These are phyloP conservation scores for Coriolopsis trogii DNA, from an alignment of 1,284 basidiomycete species.

Conservation along the genomic window DNA sequence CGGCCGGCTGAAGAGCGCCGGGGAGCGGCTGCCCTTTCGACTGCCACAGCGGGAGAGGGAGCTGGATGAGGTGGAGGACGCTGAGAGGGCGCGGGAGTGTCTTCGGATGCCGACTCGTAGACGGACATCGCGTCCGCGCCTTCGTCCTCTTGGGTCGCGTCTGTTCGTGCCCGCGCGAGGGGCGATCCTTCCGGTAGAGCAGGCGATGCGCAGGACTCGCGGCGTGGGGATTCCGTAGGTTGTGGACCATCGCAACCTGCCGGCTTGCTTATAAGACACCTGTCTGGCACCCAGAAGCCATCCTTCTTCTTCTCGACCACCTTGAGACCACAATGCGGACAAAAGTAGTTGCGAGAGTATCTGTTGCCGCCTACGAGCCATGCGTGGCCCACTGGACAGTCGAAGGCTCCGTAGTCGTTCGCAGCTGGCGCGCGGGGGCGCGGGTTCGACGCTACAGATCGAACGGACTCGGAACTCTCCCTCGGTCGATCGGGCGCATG, in stretches of 20 bases:
- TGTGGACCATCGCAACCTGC: neutral
- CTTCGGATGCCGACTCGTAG: conserved; percentile 14
- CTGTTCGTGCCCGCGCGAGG: neutral
- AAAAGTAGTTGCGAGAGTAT: conserved; percentile 13
- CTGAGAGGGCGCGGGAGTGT: neutral
- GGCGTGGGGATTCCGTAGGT: neutral
- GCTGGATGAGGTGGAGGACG: neutral
- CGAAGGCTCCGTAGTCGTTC: neutral
- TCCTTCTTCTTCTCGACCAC: conserved; percentile 23
- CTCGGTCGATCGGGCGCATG: neutral
- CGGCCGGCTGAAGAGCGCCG: conserved; percentile 9
- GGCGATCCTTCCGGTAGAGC: neutral
- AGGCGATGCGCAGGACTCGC: neutral
- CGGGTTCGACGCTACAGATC: conserved; percentile 13
- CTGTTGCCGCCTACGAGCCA: conserved; percentile 14
- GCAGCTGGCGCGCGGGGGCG: conserved; percentile 18
- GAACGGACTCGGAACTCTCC: neutral
- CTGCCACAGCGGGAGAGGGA: no score
- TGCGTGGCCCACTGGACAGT: conserved; percentile 10
- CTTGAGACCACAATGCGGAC: conserved; percentile 5
- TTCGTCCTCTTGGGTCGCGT: neutral
- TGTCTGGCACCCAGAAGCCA: conserved; percentile 13
- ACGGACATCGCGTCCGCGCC: conserved; percentile 5
- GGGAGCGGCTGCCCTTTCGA: neutral
- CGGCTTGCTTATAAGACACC: neutral